These are phyloP conservation scores for Phallus indusiatus DNA, from an alignment of 768 basidiomycete genomes.

Conservation along the genomic window DNA sequence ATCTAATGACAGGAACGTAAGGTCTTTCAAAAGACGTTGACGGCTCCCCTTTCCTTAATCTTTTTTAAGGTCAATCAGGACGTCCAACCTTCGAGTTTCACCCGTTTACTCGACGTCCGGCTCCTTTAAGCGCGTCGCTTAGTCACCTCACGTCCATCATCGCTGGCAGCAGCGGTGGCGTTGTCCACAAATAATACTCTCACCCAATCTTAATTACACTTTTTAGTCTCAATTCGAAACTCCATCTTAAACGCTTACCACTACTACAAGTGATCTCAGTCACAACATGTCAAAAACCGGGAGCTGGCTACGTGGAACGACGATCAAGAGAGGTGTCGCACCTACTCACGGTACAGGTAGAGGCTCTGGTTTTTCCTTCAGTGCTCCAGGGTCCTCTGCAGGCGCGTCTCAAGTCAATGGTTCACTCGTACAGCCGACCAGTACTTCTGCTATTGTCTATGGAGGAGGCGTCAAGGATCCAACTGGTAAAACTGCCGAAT, in stretches of 20 bases:
- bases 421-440: slow-evolving; percentile 46
- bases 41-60: not conserved
- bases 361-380: not conserved
- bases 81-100: no score
- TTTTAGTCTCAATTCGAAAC: not conserved
- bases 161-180: not conserved
- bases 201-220: no score
- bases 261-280: not conserved
- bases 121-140: not conserved
- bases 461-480: slow-evolving; percentile 82
- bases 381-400: not conserved
- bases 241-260: not conserved
- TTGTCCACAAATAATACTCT: not conserved
- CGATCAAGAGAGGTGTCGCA: slow-evolving; percentile 55
- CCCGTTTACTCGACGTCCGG: not conserved
- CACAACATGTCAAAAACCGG: slow-evolving; percentile 25
- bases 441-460: slow-evolving; percentile 64
- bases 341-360: slow-evolving; percentile 28
- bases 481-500: slow-evolving; percentile 74
- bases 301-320: slow-evolving; percentile 65
- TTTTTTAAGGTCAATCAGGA: not conserved
- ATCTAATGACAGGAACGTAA: not conserved
- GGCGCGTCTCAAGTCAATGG: slow-evolving; percentile 50
- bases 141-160: not conserved
- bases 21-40: no score